Conservation (phyloP, 805 yeast species). For the Scheffersomyces spartinae region DNA sequence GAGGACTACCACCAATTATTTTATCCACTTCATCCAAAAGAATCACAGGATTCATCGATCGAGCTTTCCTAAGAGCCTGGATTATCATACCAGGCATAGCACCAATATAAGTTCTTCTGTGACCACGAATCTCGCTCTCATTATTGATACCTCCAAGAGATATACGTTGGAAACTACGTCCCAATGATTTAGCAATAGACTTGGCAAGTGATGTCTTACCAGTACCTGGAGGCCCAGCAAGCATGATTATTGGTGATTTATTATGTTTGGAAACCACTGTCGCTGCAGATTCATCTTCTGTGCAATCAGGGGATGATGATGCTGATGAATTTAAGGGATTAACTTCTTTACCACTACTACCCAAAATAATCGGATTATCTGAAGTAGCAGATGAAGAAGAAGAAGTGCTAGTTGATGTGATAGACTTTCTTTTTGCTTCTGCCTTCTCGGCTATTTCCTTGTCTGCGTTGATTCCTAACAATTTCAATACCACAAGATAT, state of each 20-base stretch:
- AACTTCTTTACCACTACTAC: too few relatives aligned
- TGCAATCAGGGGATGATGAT: too few relatives aligned
- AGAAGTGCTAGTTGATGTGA: constrained; percentile 1
- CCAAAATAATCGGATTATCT: too few relatives aligned
- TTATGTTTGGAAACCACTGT: constrained; percentile 19
- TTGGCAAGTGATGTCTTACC: constrained; percentile 84
- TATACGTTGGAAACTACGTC: constrained; percentile 65
- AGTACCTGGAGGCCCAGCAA: constrained; percentile 91
- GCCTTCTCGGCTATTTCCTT: constrained; percentile 1
- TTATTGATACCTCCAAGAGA: constrained; percentile 84
- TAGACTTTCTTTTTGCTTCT: not conserved
- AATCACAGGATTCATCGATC: constrained; percentile 74
- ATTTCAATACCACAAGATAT: constrained; percentile 66
- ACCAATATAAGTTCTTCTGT: constrained; percentile 83
- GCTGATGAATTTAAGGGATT: too few relatives aligned
- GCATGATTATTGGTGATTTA: constrained; percentile 63
- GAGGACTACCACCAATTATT: constrained; percentile 42
- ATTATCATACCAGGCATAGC: constrained; percentile 82
- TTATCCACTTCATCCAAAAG: constrained; percentile 81
- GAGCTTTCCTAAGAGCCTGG: constrained; percentile 65
- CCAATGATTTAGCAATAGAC: constrained; percentile 65
- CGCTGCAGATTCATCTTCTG: constrained; percentile 4
- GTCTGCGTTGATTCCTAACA: constrained; percentile 23
- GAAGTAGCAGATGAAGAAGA: too few relatives aligned
- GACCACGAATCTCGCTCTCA: constrained; percentile 85